Evolutionary conservation across 2,329 filamentous ascomycete genomes (phyloP).

Genomic region (Aspergillus felis): DNA sequence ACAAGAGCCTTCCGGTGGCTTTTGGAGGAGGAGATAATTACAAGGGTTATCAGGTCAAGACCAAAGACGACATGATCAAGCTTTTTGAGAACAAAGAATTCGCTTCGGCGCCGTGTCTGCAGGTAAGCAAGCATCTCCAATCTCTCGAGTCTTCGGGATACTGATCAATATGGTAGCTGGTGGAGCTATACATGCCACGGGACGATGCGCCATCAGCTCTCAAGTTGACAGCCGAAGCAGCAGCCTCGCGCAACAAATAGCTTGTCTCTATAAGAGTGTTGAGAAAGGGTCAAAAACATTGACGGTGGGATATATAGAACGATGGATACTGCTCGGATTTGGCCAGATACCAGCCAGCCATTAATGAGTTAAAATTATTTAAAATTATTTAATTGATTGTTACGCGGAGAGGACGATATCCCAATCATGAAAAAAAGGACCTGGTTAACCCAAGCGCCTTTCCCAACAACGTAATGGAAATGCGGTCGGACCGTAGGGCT

Average conservation of each 20-base stretch:
- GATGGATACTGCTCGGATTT: not conserved
- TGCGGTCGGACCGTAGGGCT: not conserved
- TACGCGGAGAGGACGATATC: not conserved
- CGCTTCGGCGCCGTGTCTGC: conserved; percentile 46
- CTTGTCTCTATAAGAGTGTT: not conserved
- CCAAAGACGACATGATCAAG: conserved; percentile 62
- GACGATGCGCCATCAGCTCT: conserved; percentile 71
- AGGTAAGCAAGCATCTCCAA: conserved; percentile 26
- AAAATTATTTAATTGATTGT: not conserved
- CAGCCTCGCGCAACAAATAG: conserved; percentile 60
- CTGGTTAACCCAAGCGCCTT: not conserved
- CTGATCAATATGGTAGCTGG: conserved; percentile 57
- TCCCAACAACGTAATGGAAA: not conserved
- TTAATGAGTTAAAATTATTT: not conserved
- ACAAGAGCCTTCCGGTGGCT: conserved; percentile 62
- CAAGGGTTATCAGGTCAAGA: conserved; percentile 65
- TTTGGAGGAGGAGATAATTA: conserved; percentile 62
- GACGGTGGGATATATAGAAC: not conserved
- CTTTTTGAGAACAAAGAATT: conserved; percentile 65
- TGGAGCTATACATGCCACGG: conserved; percentile 77
- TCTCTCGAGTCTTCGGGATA: conserved; percentile 1
- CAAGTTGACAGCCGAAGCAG: conserved; percentile 66
- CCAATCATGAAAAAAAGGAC: not conserved
- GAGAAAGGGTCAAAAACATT: not conserved
- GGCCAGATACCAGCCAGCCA: not conserved